Conservation (phyloP, 805 yeast genomes). For the Saccharomyces mikatae region DNA sequence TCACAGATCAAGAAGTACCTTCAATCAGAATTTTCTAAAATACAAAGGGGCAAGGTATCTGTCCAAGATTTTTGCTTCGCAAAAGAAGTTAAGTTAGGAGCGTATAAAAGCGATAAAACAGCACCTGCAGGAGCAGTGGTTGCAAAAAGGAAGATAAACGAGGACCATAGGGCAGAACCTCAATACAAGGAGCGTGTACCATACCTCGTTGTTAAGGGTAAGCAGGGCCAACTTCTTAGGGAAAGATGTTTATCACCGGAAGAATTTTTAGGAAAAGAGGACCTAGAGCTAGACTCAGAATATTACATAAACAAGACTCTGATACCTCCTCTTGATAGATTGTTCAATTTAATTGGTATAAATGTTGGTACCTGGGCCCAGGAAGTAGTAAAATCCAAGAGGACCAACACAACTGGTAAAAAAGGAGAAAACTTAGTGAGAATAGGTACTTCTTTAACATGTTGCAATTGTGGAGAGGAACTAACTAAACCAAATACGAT, state of each 20-base stretch:
- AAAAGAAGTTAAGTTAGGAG: slow-evolving; percentile 78
- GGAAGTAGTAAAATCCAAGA: slow-evolving; percentile 46
- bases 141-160: slow-evolving; percentile 51
- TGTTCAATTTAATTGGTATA: slow-evolving; percentile 77
- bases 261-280: slow-evolving; percentile 44
- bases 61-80: slow-evolving; percentile 87
- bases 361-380: slow-evolving; percentile 69
- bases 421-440: not conserved
- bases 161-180: slow-evolving; percentile 70
- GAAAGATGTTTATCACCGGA: slow-evolving; percentile 79
- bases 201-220: slow-evolving; percentile 64
- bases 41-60: slow-evolving; percentile 53
- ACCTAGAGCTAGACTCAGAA: slow-evolving; percentile 58
- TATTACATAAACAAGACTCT: slow-evolving; percentile 79
- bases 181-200: slow-evolving; percentile 87
- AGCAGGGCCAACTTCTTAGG: slow-evolving; percentile 47
- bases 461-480: slow-evolving; percentile 15
- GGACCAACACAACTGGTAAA: not conserved
- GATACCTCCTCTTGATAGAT: slow-evolving; percentile 82
- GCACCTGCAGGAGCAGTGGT: slow-evolving; percentile 91
- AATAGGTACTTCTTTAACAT: not conserved
- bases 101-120: slow-evolving; percentile 61
- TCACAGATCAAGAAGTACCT: slow-evolving; percentile 63
- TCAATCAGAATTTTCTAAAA: slow-evolving; percentile 55
- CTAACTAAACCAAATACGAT: not conserved